These are phyloP conservation scores for Myxozyma melibiosi DNA, from an alignment of 805 yeast genomes.

Conservation along the genomic window DNA sequence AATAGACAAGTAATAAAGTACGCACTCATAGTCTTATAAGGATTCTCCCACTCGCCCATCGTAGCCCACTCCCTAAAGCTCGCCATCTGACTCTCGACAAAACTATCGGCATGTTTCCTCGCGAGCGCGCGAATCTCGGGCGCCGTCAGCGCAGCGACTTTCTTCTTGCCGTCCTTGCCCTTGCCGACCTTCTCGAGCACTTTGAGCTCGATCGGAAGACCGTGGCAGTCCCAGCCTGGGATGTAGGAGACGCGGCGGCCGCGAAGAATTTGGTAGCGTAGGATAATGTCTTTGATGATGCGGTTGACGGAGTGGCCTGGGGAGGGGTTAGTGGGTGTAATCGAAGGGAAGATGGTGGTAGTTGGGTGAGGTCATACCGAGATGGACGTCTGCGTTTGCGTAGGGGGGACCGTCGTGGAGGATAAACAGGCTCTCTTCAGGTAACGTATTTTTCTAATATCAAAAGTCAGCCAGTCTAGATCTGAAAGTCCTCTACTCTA, in stretches of 20 bases:
- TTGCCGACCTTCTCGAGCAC: constrained; percentile 54
- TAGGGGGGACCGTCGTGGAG: constrained; percentile 98
- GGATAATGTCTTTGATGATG: constrained; percentile 80
- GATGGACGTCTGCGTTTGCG: constrained; percentile 91
- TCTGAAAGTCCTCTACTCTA: background rate
- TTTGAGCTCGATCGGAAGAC: constrained; percentile 91
- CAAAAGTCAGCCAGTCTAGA: background rate
- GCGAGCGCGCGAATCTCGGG: constrained; percentile 67
- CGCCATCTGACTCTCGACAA: constrained; percentile 63
- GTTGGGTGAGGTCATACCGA: constrained; percentile 40
- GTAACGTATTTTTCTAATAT: constrained; percentile 27
- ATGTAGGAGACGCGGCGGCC: constrained; percentile 68
- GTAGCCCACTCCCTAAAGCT: constrained; percentile 74
- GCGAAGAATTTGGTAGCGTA: constrained; percentile 64
- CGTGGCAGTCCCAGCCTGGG: constrained; percentile 99
- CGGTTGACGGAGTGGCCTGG: constrained; percentile 87
- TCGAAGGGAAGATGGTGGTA: background rate
- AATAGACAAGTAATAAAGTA: background rate
- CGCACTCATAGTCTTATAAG: constrained; percentile 66
- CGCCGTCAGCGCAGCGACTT: constrained; percentile 42
- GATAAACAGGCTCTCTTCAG: constrained; percentile 49
- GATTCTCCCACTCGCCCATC: constrained; percentile 77
- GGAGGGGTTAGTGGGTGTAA: background rate
- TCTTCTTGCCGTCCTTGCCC: constrained; percentile 34
- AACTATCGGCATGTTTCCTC: constrained; percentile 63